Base-by-base conservation (phyloP, 1,284 basidiomycete genomes). In the Sphaerobolus stellatus region DNA sequence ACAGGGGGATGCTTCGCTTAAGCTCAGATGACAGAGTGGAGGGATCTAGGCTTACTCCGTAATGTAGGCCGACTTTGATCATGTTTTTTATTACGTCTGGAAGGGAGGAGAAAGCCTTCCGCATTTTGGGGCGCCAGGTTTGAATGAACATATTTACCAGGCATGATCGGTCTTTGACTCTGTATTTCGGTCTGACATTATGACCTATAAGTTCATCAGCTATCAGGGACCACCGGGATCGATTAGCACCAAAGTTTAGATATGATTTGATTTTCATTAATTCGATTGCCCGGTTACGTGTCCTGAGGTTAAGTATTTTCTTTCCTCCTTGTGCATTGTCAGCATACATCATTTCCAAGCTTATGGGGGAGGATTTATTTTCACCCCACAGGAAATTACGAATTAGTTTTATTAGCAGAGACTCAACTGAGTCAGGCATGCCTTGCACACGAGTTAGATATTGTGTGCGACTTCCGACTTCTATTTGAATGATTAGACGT, bases 231-330 rank as follows among this genome's bases (percentile, higher is more conserved):
- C 62, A 62, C 9, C 16, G 45, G 2, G 62, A 47, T n/a, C 58
- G 20, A 5, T 38, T 14, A 0, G 22, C 13, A 1, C 50, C 48
- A 20, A 45, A 48, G 20, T 48, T 56, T 2, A 63, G 57, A 47
- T 63, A 61, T 13, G 52, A 46, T 48, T 59, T 56, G 1, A 59
- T 36, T 57, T 52, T 56, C n/a, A 55, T 59, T 14, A 62, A 34
- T 29, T 53, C 47, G 11, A 62, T 61, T 3, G 61, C 61, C 34
- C 59, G 48, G 28, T 61, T 62, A 13, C 58, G 25, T 1, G 53
- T 44, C 22, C 36, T 29, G 1, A 61, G 33, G 54, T 61, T 57
- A 0, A 60, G 46, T 11, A 64, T 45, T 13, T 55, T 45, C 25
- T 13, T 45, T 45, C 43, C 9, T 6, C 25, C 43, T 45, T 20